Base-by-base conservation (phyloP, 2,329 filamentous ascomycete species). In the Metarhizium anisopliae region DNA sequence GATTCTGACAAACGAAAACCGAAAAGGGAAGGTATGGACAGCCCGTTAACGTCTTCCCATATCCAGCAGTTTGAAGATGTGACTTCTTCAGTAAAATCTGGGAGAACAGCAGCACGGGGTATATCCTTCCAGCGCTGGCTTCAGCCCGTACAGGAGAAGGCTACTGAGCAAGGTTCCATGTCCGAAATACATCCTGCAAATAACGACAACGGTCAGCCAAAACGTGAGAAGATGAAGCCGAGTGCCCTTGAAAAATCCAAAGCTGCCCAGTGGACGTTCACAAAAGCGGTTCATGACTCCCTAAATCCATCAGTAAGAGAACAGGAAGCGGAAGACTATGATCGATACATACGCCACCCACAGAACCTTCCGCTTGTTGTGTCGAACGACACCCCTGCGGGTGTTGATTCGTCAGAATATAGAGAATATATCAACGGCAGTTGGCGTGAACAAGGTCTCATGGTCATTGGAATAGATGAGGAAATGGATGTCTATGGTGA, bases 181-280 rank as follows among this genome's bases (percentile, higher is more conserved):
- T 13, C 35, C 38, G 47, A 16, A 43, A 20, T 50, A 29, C 50
- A 53, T 30, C 38, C 43, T 47, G 14, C 16, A 7, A 36, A 35
- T 16, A 42, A n/a, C 54, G 47, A 47, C 45, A 49, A 55, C 35
- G 50, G 55, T 50, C 38, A 30, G 16, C 13, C 43, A 49, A 53
- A 52, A 4, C 47, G 36, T 32, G 35, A 29, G 8, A 79, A 77
- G 62, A 71, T 75, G 29, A 84, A 85, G 61, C 74, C 78, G 47
- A 83, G 83, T 2, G 72, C 77, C 0, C 77, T 85, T 3, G 88
- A 95, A 64, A 95, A 95, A 72, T 83, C 85, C 32, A 88, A 87
- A 42, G 87, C 88, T 55, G 87, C 90, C 14, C 90, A 96, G 68
- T 92, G 89, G 86, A 95, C 90, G 0, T 87, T 96, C 51, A 87